Evolutionary conservation across 495 filamentous ascomycete species (phyloP).

Genomic region (Terfezia claveryi): DNA sequence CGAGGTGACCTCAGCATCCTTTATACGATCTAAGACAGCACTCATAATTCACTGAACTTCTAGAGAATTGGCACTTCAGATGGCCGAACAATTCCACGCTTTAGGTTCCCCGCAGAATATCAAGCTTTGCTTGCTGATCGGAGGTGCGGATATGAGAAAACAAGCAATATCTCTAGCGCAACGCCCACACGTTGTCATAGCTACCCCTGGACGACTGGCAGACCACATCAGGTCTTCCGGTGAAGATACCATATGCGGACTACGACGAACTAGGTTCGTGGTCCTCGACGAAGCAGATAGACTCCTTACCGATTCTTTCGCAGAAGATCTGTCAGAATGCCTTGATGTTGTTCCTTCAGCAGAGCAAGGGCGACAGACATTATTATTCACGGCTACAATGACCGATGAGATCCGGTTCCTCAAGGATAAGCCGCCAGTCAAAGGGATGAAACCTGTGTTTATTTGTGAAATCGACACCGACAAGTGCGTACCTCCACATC

Average conservation of each 20-base stretch:
- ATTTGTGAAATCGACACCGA: conserved; percentile 72
- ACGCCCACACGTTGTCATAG: conserved; percentile 77
- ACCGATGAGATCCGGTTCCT: conserved; percentile 78
- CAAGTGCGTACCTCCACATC: conserved; percentile 15
- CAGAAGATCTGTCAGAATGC: conserved; percentile 59
- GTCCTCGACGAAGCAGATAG: conserved; percentile 95
- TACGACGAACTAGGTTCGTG: conserved; percentile 57
- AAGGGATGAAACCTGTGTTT: conserved; percentile 51
- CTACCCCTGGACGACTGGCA: conserved; percentile 80
- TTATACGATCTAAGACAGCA: no score
- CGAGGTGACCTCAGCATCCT: conserved; percentile 29
- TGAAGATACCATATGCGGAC: conserved; percentile 61
- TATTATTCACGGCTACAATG: conserved; percentile 91
- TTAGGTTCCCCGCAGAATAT: conserved; percentile 68
- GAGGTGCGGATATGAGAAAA: conserved; percentile 73
- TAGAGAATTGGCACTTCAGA: conserved; percentile 83
- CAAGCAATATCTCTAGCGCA: conserved; percentile 66
- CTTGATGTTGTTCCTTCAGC: conserved; percentile 52
- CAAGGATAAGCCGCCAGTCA: conserved; percentile 45
- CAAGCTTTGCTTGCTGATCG: conserved; percentile 68
- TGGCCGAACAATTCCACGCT: conserved; percentile 83
- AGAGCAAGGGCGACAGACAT: conserved; percentile 47
- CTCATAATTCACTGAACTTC: no score
- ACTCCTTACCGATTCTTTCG: conserved; percentile 31
- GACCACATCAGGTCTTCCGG: conserved; percentile 85